Conservation (phyloP, 495 filamentous ascomycete species). For the Tuber melanosporum region DNA sequence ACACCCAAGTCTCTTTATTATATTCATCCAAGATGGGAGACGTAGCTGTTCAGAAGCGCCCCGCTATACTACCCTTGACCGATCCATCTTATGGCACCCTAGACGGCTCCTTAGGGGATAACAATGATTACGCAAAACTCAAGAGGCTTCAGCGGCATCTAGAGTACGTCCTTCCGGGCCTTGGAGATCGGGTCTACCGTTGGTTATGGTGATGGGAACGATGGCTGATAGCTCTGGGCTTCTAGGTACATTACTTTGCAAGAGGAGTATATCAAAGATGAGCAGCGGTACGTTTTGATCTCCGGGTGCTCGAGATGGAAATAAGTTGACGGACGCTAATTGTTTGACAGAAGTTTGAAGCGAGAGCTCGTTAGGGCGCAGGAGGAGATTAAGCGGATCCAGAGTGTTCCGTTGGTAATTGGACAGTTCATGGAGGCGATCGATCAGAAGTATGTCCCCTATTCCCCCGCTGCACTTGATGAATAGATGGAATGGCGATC, state of each 20-base stretch:
- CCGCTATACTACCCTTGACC: slow-evolving; percentile 31
- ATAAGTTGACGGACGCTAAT: slow-evolving; percentile 21
- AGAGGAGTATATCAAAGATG: slow-evolving; percentile 99
- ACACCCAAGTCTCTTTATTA: not conserved
- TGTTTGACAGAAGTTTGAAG: slow-evolving; percentile 73
- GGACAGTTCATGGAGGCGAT: slow-evolving; percentile 99
- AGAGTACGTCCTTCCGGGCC: slow-evolving; percentile 54
- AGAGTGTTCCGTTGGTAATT: slow-evolving; percentile 95
- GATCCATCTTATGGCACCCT: slow-evolving; percentile 57
- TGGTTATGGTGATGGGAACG: not conserved
- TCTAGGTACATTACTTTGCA: slow-evolving; percentile 88
- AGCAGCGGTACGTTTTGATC: slow-evolving; percentile 66
- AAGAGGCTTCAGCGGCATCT: slow-evolving; percentile 94
- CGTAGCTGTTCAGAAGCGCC: slow-evolving; percentile 37
- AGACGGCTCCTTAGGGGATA: slow-evolving; percentile 80
- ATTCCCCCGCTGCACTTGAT: not conserved
- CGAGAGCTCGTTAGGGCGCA: slow-evolving; percentile 93
- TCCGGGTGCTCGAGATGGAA: not conserved
- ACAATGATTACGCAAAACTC: slow-evolving; percentile 87
- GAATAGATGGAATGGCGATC: not conserved
- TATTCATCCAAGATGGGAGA: slow-evolving; percentile 32
- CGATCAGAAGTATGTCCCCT: slow-evolving; percentile 77
- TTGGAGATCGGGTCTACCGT: not conserved
- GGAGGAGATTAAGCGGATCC: slow-evolving; percentile 98
- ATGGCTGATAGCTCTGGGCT: slow-evolving; percentile 16